A percentile compares a stretch with the other conserved stretches of the same genome.
phyloP scores from a whole-genome alignment of 2,329 filamentous ascomycete genomes.

The Pseudogymnoascus sp. region DNA sequence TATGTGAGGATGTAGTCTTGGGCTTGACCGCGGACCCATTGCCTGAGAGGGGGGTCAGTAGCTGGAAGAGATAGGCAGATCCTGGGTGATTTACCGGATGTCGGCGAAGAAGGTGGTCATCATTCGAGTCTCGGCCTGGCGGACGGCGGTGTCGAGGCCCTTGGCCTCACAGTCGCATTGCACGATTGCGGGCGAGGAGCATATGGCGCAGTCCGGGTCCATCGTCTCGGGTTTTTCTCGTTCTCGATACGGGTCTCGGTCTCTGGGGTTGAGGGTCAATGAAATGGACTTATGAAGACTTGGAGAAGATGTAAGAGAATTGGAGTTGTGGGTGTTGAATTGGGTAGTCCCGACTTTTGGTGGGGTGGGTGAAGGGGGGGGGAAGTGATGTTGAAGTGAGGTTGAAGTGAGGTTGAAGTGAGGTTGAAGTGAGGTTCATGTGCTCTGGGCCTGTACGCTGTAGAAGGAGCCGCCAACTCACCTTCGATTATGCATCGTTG shows the following conservation, averaged over 20 bases:
- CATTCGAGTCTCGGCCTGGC: slow-evolving; percentile 55
- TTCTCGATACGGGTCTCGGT: slow-evolving; percentile 21
- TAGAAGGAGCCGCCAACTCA: slow-evolving; percentile 6
- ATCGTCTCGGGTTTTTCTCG: slow-evolving; percentile 47
- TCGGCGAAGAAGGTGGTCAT: slow-evolving; percentile 56
- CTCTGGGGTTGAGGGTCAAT: neutral
- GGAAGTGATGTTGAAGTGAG: neutral
- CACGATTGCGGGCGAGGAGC: slow-evolving; percentile 49
- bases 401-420: neutral
- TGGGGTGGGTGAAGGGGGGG: neutral
- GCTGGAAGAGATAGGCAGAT: neutral
- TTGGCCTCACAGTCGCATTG: slow-evolving; percentile 60
- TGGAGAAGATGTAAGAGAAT: neutral
- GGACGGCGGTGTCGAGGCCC: slow-evolving; percentile 53
- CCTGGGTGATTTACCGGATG: slow-evolving; percentile 48
- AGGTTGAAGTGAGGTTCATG: neutral
- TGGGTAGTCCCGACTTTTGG: neutral
- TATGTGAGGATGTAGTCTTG: slow-evolving; percentile 62
- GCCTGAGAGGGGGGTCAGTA: slow-evolving; percentile 31
- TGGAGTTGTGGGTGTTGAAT: neutral
- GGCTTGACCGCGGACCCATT: slow-evolving; percentile 57
- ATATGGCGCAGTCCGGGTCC: slow-evolving; percentile 64
- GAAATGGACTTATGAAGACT: neutral
- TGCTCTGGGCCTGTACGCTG: neutral
- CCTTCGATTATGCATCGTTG: slow-evolving; percentile 6